These are phyloP conservation scores for Tricholoma sp. DNA, from an alignment of 768 basidiomycete species.

Conservation along the genomic window DNA sequence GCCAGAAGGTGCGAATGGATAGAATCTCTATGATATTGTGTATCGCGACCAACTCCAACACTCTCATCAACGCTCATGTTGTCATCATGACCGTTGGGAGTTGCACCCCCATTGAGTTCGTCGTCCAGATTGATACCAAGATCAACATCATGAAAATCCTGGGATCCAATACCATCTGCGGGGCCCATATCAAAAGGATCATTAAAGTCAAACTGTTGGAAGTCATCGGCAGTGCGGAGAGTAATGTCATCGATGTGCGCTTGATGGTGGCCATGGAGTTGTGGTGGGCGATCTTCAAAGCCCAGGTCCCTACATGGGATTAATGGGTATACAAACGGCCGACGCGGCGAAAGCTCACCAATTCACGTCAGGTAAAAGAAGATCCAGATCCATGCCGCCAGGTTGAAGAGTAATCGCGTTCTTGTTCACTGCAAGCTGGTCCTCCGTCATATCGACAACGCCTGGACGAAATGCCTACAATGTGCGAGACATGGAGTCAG, in stretches of 20 bases:
- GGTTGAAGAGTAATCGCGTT: constrained; percentile 85
- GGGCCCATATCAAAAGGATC: constrained; percentile 79
- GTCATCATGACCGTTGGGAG: constrained; percentile 38
- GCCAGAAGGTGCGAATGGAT: constrained; percentile 60
- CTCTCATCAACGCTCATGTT: constrained; percentile 53
- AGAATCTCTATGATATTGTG: constrained; percentile 47
- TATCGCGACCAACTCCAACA: constrained; percentile 76
- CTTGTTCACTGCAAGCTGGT: constrained; percentile 81
- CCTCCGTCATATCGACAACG: constrained; percentile 93
- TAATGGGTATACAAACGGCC: constrained; percentile 3
- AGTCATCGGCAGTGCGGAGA: constrained; percentile 71
- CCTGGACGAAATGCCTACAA: constrained; percentile 89
- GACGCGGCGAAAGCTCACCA: constrained; percentile 45
- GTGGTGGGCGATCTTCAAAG: constrained; percentile 63
- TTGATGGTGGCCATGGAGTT: constrained; percentile 71
- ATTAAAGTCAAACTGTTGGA: constrained; percentile 58
- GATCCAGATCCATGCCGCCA: constrained; percentile 73
- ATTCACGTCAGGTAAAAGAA: constrained; percentile 73
- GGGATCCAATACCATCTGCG: constrained; percentile 79
- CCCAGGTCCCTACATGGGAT: constrained; percentile 61
- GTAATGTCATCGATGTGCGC: constrained; percentile 88
- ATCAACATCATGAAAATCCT: constrained; percentile 70
- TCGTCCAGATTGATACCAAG: constrained; percentile 77
- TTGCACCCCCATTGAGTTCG: constrained; percentile 34
- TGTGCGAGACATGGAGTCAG: constrained; percentile 5